phyloP scores from a whole-genome alignment of 441 rosid genomes.

The Gossypium schwendimanii region DNA sequence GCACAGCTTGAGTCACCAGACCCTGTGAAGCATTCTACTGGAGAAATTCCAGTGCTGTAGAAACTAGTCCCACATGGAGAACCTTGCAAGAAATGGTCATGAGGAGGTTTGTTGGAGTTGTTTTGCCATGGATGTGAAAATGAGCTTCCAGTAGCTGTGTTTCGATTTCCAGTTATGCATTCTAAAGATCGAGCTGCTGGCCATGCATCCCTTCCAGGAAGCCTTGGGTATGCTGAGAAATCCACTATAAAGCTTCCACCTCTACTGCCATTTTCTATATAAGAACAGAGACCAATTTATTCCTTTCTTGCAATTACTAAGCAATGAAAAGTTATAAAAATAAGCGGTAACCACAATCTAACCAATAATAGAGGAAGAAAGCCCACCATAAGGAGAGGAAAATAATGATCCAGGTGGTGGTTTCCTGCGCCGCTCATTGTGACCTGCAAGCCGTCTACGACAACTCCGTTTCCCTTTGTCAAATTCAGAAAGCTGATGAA shows the following conservation, averaged over 20 bases:
- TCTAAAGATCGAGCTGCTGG: slow-evolving; percentile 37
- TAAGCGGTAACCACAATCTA: slow-evolving; percentile 11
- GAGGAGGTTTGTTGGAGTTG: slow-evolving; percentile 39
- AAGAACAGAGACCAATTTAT: slow-evolving; percentile 8
- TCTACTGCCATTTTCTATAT: slow-evolving; percentile 44
- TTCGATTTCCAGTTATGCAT: slow-evolving; percentile 26
- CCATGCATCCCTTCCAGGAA: slow-evolving; percentile 37
- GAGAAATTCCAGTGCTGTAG: slow-evolving; percentile 38
- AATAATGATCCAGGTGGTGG: slow-evolving; percentile 56
- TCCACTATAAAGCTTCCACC: slow-evolving; percentile 57
- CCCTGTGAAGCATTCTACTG: slow-evolving; percentile 66
- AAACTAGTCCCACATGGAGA: slow-evolving; percentile 45
- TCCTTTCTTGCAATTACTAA: not conserved
- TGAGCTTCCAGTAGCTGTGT: slow-evolving; percentile 29
- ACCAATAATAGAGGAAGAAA: slow-evolving; percentile 48
- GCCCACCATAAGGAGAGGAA: slow-evolving; percentile 39
- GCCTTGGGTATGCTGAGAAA: slow-evolving; percentile 41
- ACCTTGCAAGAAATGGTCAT: slow-evolving; percentile 45
- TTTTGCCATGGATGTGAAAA: slow-evolving; percentile 40
- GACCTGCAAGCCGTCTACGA: slow-evolving; percentile 86
- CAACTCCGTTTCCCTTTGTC: slow-evolving; percentile 90
- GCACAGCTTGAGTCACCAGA: slow-evolving; percentile 75
- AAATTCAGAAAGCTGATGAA: slow-evolving; percentile 86
- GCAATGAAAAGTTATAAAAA: not conserved
- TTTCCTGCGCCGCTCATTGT: slow-evolving; percentile 88